Evolutionary conservation across 2,329 filamentous ascomycete species (phyloP), one percentile per base, ranked within the genome.

Genomic region (Nannizziopsis arthrosporioides): DNA sequence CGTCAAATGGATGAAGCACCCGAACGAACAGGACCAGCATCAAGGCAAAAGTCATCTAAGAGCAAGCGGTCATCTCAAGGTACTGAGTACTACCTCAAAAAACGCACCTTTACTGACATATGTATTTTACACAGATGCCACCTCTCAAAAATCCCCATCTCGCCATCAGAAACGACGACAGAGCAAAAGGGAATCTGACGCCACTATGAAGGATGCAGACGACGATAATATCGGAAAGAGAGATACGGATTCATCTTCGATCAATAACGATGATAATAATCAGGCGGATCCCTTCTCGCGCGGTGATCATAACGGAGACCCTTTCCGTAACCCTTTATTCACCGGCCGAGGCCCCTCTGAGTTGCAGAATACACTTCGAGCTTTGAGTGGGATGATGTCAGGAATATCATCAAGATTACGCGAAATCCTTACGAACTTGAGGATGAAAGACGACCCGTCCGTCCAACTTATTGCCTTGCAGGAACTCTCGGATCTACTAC

Each of bases 381-480:
- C 89, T 14, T 70, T 98, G 55, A 93, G 81, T 46, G 89, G 89
- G 54, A 93, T 94, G 76, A 90, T 95, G 77, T 84, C 85, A 2
- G 85, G 89, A 35, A 81, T 90, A 50, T 83, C 85, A 17, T 76
- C 80, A 35, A 81, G 88, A 54, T 73, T 98, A 43, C 79, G 90
- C 48, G 85, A 87, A 51, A 82, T 89, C 44, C 69, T 90, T 52
- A 74, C 69, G 65, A 85, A 82, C 57, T 71, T 98, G 50, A 82
- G 83, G 55, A 81, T 85, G 58, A 90, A 89, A 61, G 85, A 90
- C 41, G 87, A 95, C 54, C 78, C 82, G 5, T 89, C 88, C 0
- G 70, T 92, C 35, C 93, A 98, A 69, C 74, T 94, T 56, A 88
- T 95, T 59, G 92, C 90, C 22, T 71, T 98, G 27, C 86, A 94